Evolutionary conservation across 2,329 filamentous ascomycete genomes (phyloP).

Genomic region (Onygena corvina): DNA sequence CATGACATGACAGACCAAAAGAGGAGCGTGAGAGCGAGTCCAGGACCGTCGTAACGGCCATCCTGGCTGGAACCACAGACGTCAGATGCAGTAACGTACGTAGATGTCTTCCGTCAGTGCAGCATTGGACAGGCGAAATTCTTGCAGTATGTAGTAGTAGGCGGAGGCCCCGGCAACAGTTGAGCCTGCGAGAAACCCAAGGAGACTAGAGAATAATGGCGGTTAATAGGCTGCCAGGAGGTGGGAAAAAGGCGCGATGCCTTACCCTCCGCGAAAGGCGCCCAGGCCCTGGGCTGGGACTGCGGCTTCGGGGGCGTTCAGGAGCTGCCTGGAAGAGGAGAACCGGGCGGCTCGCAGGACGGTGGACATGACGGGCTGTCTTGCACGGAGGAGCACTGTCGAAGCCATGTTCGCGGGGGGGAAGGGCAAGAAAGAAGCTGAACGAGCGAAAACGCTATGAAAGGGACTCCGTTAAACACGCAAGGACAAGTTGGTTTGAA

Average conservation of each 20-base stretch:
- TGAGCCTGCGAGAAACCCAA: constrained; percentile 81
- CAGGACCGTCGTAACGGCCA: neutral
- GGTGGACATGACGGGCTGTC: neutral
- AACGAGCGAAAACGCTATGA: neutral
- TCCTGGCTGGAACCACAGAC: neutral
- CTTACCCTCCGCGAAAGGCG: constrained; percentile 61
- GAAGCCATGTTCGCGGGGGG: neutral
- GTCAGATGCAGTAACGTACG: constrained; percentile 47
- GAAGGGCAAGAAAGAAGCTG: neutral
- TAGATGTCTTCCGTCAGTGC: constrained; percentile 91
- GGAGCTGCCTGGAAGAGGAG: constrained; percentile 28
- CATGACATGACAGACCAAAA: neutral
- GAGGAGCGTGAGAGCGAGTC: neutral
- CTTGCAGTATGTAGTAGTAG: constrained; percentile 85
- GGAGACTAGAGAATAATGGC: constrained; percentile 48
- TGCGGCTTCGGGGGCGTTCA: constrained; percentile 30
- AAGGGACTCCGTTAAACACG: neutral
- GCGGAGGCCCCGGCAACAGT: constrained; percentile 66
- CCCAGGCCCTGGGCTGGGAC: constrained; percentile 52
- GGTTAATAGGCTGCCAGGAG: constrained; percentile 6
- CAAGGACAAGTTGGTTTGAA: neutral
- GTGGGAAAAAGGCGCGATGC: constrained; percentile 15
- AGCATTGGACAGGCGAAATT: constrained; percentile 89
- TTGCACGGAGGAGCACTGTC: neutral
- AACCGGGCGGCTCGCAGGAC: constrained; percentile 15